These are phyloP conservation scores for Candida mattraensis DNA, from an alignment of 805 yeast genomes.

Conservation along the genomic window DNA sequence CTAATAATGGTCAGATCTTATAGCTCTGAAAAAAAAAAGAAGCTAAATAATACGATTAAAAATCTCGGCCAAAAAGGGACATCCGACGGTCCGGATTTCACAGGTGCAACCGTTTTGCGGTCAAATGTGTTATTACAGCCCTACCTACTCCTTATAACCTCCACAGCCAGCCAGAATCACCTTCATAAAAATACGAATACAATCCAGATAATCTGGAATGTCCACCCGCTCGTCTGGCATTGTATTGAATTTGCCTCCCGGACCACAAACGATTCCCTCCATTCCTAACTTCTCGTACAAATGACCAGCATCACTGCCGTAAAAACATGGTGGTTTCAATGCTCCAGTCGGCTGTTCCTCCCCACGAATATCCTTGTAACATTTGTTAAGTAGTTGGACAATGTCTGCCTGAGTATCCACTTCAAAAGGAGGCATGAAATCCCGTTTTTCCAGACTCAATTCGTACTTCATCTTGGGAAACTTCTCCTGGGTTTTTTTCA, in stretches of 20 bases:
- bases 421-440: slow-evolving; percentile 29
- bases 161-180: slow-evolving; percentile 25
- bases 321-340: slow-evolving; percentile 27
- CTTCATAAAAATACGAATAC: slow-evolving; percentile 25
- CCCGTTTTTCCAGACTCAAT: slow-evolving; percentile 18
- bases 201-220: slow-evolving; percentile 24
- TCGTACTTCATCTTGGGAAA: slow-evolving; percentile 28
- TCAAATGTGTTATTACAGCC: neutral
- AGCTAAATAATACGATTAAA: neutral
- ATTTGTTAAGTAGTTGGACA: slow-evolving; percentile 17
- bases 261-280: slow-evolving; percentile 29
- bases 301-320: slow-evolving; percentile 30
- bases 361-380: slow-evolving; percentile 19
- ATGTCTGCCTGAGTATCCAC: slow-evolving; percentile 24
- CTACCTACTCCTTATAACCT: slow-evolving; percentile 18
- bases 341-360: slow-evolving; percentile 27
- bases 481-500: slow-evolving; percentile 24
- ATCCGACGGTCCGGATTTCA: slow-evolving; percentile 5
- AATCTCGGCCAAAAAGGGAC: too few species aligned
- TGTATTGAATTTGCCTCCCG: slow-evolving; percentile 29
- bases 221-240: slow-evolving; percentile 30
- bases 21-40: too few species aligned
- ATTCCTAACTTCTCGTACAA: slow-evolving; percentile 24
- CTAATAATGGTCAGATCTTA: neutral
- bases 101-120: slow-evolving; percentile 2